phyloP scores from a whole-genome alignment of 345 rosid genomes.

The Murraya paniculata region DNA sequence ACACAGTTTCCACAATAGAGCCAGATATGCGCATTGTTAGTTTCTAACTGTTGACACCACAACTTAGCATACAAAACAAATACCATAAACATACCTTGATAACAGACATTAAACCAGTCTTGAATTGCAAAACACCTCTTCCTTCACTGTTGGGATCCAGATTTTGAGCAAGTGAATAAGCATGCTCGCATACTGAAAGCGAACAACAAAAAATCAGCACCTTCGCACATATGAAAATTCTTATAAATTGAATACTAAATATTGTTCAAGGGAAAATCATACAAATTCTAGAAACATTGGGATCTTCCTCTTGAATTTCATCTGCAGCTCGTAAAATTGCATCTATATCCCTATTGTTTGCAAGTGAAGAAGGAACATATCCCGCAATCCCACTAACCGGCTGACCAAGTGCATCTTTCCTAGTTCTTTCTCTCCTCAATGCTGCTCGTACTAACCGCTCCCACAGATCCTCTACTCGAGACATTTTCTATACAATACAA shows the following conservation, averaged over 20 bases:
- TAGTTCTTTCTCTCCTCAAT: slow-evolving; percentile 62
- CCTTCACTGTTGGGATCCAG: slow-evolving; percentile 98
- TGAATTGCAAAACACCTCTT: slow-evolving; percentile 96
- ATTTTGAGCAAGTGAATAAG: slow-evolving; percentile 88
- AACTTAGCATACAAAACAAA: background rate
- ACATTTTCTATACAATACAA: slow-evolving; percentile 50
- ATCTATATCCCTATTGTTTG: slow-evolving; percentile 82
- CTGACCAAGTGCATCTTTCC: slow-evolving; percentile 45
- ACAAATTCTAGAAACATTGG: slow-evolving; percentile 81
- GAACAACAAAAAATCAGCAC: slow-evolving; percentile 14
- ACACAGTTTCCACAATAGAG: background rate
- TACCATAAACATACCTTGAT: slow-evolving; percentile 59
- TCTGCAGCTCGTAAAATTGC: slow-evolving; percentile 91
- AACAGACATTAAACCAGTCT: slow-evolving; percentile 94
- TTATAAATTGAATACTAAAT: background rate
- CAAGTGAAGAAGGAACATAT: slow-evolving; percentile 82
- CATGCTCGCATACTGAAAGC: slow-evolving; percentile 93
- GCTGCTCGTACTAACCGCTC: slow-evolving; percentile 88
- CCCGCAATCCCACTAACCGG: slow-evolving; percentile 71
- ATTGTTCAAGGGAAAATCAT: slow-evolving; percentile 20
- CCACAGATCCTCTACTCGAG: slow-evolving; percentile 76
- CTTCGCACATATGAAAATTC: slow-evolving; percentile 11
- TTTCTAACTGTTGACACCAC: background rate
- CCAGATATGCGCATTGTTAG: too few species aligned
- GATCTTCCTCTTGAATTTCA: slow-evolving; percentile 93